Evolutionary conservation across 768 basidiomycete species (phyloP).

Genomic region (Tricholoma sp.): DNA sequence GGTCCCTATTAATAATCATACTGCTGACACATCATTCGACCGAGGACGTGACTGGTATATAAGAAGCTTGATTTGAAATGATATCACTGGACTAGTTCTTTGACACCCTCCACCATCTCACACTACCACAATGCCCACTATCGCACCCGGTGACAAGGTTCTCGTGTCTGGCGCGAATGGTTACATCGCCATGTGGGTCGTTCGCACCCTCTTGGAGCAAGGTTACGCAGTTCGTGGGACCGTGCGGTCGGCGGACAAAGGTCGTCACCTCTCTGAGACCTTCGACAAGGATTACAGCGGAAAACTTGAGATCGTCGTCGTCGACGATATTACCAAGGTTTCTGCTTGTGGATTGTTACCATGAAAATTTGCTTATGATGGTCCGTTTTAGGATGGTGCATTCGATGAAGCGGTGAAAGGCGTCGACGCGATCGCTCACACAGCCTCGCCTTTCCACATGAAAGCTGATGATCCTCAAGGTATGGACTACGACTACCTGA

Average conservation of each 20-base stretch:
- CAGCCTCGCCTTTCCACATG: slow-evolving; percentile 53
- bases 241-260: slow-evolving; percentile 22
- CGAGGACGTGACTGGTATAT: too few species aligned
- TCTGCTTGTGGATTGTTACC: slow-evolving; percentile 42
- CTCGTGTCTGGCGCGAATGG: slow-evolving; percentile 59
- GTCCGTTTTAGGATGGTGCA: slow-evolving; percentile 37
- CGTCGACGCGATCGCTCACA: slow-evolving; percentile 59
- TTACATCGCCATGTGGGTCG: slow-evolving; percentile 43
- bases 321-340: slow-evolving; percentile 22
- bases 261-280: slow-evolving; percentile 13
- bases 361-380: neutral
- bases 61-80: too few species aligned
- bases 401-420: slow-evolving; percentile 71
- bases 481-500: neutral
- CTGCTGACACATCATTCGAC: too few species aligned
- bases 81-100: too few species aligned
- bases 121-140: neutral
- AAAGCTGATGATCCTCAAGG: slow-evolving; percentile 33
- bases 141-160: slow-evolving; percentile 14
- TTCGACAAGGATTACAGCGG: slow-evolving; percentile 18
- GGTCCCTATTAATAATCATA: too few species aligned
- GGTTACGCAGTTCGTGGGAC: slow-evolving; percentile 25
- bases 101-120: too few species aligned
- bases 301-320: slow-evolving; percentile 21
- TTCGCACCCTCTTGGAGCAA: slow-evolving; percentile 21